Evolutionary conservation across 2,329 filamentous ascomycete genomes (phyloP), one percentile per base, ranked within the genome.

Genomic region (Alternaria viburni): DNA sequence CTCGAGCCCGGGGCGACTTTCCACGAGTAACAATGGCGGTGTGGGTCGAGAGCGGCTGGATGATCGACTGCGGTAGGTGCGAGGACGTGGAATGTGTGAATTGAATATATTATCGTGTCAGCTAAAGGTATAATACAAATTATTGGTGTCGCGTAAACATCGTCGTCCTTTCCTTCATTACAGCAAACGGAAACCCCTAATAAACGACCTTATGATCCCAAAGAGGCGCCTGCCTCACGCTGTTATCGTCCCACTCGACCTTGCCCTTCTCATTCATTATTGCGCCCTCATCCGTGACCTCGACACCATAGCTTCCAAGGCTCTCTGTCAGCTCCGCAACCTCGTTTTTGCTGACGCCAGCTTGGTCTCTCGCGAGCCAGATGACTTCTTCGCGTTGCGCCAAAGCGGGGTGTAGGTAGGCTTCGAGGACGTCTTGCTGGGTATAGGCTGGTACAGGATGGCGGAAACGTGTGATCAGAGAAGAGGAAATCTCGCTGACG

Each of bases 201-300:
- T 62, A 62, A 36, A 49, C 30, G 13, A 59, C 43, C 43, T 43
- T 59, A 4, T 59, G 30, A 12, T 54, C 43, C 60, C 60, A 62
- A 17, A 62, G 55, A 46, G 60, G 60, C 23, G 55, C 55, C 32
- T 54, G 30, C 17, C 60, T 26, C 12, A 62, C 60, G 19, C 56
- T 49, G 4, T 32, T 26, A 1, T 47, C 72, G 36, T 73, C 65
- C 82, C 82, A 84, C 56, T 76, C 74, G 25, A 84, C 72, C 65
- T 76, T 80, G 19, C 81, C 81, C 72, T 84, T 80, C 70, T 82
- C 81, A 62, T 84, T 78, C 57, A 84, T 76, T 17, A 73, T 71
- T 15, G 83, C 82, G 23, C 79, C 81, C 25, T 83, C 81, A 60
- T 84, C 82, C 8, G 82, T 83, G 6, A 81, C 81, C 15, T 71